Evolutionary conservation across 2,329 filamentous ascomycete species (phyloP), one percentile per base, ranked within the genome.

Genomic region (Botrytis cinerea): DNA sequence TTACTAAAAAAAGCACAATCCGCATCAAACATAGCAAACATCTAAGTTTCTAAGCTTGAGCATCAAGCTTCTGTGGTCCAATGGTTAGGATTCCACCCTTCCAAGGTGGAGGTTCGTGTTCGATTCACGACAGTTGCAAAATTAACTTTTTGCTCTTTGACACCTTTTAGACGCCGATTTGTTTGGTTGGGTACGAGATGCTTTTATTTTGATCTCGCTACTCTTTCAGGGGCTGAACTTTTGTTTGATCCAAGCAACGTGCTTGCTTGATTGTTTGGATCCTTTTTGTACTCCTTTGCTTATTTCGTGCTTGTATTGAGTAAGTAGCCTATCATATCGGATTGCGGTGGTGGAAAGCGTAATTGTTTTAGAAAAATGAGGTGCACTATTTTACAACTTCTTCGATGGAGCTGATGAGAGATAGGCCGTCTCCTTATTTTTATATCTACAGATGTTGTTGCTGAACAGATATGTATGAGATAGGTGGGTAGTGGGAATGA

Each of bases 1-100:
- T 6, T 38, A 0, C 0, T 8, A 35, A 60, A 10, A 3, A 0
- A 32, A 12, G 0, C 0, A 0, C 0, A 0, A 0, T 1, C 5
- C 1, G 0, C 12, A 62, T 62, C 35, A 62, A 62, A n/a, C 7
- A 16, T 5, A 62, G 60, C 60, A 62, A 62, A 62, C 14, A 40
- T 38, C 16, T 1, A 1, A n/a, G 48, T n/a, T 18, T 4, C n/a
- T 3, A 10, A 18, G 6, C 12, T 38, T 20, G 25, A 2, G 12
- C 16, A 57, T 4, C 32, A 57, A 57, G 66, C 66, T 70, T 70
- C 68, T 70, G 54, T 70, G 54, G 68, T 70, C 51, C 67, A 70
- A 70, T 70, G 67, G 67, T 70, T 70, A 70, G 67, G 67, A 70
- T 70, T 70, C 67, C 51, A 70, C 68, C 68, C 68, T 70, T 70